Base-by-base conservation (phyloP, 371 early-diverging fungal genomes). In the Dinochytrium kinnereticum region DNA sequence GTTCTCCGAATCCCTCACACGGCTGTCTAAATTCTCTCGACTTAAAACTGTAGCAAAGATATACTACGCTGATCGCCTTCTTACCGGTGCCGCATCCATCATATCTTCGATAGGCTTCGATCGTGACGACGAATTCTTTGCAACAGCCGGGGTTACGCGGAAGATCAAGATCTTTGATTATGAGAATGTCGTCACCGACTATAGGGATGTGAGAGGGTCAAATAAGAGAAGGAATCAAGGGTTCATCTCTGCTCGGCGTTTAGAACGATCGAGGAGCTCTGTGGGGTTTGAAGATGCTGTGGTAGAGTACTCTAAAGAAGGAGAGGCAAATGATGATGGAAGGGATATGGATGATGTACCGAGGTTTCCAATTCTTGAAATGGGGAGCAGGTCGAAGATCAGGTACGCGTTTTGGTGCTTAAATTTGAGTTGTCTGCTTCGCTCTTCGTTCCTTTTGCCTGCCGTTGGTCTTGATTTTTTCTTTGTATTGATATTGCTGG, bases 41-140 rank as follows among this genome's bases (percentile, higher is more conserved):
- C 91, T 93, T 77, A 81, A 86, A 21, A 87, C 89, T 5, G 74
- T 95, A 68, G 93, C 94, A 38, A 90, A 88, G 0, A 83, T 96
- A 44, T 83, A 91, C 57, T 94, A 93, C 78, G 90, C 91, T 10
- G 95, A 96, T 70, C 85, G 85, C 53, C 79, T 82, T 51, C 72
- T 79, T 21, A 37, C 71, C 17, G 69, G 72, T 28, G 65, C 80
- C 59, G 77, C 84, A 7, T 90, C 92, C 1, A 96, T 97, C 68
- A 94, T 97, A 0, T 93, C 94, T 0, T 91, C 95, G 33, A 94
- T 97, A 59, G 96, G 94, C 71, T 96, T 96, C 85, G 95, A 95
- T 78, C 85, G 90, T 37, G 96, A 97, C 72, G 92, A 94, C 65
- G 92, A 94, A 75, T 90, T 89, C 70, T 95, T 97, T 87, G 97